Evolutionary conservation across 1,284 basidiomycete genomes (phyloP), one percentile per base, ranked within the genome.

Genomic region (Leccinum fallax): DNA sequence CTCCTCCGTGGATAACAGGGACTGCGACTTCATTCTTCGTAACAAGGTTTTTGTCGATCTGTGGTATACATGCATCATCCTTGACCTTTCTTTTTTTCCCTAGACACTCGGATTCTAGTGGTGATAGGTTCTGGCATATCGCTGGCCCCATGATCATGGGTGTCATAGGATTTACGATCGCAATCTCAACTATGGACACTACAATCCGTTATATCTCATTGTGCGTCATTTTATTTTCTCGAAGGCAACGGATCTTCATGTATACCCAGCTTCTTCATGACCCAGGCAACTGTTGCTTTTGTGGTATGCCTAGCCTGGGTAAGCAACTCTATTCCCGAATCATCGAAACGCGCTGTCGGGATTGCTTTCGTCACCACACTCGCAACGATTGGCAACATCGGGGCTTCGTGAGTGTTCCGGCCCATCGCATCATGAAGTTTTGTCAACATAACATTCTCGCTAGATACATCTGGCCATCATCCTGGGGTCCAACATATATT

Each of bases 1-100:
- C 85, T 16, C 86, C 86, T 26, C 86, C 86, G 3, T 89, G 84
- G 82, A 76, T 80, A 13, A 81, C 86, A 67, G 80, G 84, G 2
- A 79, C 81, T 9, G 70, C 81, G 30, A 77, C 83, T 30, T 78
- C 79, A 13, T 79, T 80, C 63, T 36, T 61, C 26, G 71, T 78
- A 59, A 74, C 78, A 15, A 75, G 78, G 80, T 80, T 52, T 40
- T 54, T 70, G 8, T 26, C 43, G 40, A 10, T 28, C 21, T 51
- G 46, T 36, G 49, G 11, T 40, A 8, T 32, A 26, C 36, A 26
- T 24, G 15, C 15, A 38, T 30, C 1, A 43, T 28, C 4, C 3
- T 51, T 62, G 36, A 67, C 43, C 13, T 40, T 43, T 5, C 13
- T 46, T 28, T 43, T 5, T 53, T 38, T 32, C n/a, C 13, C 13